phyloP scores from a whole-genome alignment of 2,329 filamentous ascomycete genomes.

The Graphium sp. region DNA sequence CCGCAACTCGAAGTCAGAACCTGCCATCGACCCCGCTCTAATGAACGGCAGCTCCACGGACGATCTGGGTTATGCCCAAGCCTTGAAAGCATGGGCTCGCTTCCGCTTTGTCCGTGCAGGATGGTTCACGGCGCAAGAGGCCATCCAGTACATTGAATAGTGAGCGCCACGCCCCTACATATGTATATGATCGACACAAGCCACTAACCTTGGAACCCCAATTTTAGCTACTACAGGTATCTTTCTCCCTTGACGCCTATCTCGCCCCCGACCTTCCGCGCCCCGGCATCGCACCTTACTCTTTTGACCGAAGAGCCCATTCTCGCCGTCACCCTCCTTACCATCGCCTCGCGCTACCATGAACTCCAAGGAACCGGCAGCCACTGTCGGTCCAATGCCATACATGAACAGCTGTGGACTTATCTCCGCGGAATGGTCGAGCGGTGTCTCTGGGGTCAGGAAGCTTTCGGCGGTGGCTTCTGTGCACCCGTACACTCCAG shows the following conservation, averaged over 20 bases:
- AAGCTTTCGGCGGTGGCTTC: constrained; percentile 83
- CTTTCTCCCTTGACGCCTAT: constrained; percentile 87
- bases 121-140: constrained; percentile 90
- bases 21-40: constrained; percentile 27
- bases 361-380: constrained; percentile 65
- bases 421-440: constrained; percentile 93
- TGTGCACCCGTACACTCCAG: constrained; percentile 52
- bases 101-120: constrained; percentile 92
- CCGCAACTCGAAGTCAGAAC: constrained; percentile 15
- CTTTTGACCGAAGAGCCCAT: constrained; percentile 85
- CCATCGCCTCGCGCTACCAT: constrained; percentile 78
- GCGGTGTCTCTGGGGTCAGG: constrained; percentile 86
- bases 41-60: constrained; percentile 23
- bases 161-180: constrained; percentile 19
- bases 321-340: constrained; percentile 77
- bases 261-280: constrained; percentile 76
- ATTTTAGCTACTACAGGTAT: constrained; percentile 65
- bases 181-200: too few species aligned
- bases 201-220: constrained; percentile 1
- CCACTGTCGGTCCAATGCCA: constrained; percentile 69
- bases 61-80: constrained; percentile 45
- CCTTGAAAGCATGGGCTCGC: constrained; percentile 73
- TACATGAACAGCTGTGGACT: constrained; percentile 90
- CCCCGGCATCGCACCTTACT: constrained; percentile 62
- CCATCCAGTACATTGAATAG: constrained; percentile 89